phyloP scores from a whole-genome alignment of 768 basidiomycete species.

The Xerocomus potaroensis region DNA sequence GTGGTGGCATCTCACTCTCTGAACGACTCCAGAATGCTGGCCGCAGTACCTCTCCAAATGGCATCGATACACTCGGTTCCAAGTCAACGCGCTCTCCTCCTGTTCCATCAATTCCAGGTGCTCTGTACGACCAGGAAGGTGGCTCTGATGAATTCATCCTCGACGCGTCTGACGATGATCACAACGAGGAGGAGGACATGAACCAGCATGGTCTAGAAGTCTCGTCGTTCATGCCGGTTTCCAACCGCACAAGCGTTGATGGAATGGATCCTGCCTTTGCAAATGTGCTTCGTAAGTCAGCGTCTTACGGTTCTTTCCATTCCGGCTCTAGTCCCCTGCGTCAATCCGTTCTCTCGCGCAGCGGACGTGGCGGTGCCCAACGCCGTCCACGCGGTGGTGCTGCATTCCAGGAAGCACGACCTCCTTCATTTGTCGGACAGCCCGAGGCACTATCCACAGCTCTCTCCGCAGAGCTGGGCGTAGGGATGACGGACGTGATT shows the following conservation, averaged over 20 bases:
- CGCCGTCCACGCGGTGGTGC: conserved; percentile 62
- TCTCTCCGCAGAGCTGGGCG: conserved; percentile 60
- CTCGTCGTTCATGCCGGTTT: conserved; percentile 38
- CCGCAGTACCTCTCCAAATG: conserved; percentile 46
- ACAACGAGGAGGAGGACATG: conserved; percentile 21
- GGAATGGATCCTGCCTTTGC: conserved; percentile 88
- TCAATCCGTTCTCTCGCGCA: conserved; percentile 49
- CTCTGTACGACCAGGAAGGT: conserved; percentile 23
- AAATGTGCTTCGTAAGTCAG: conserved; percentile 62
- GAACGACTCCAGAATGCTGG: conserved; percentile 60
- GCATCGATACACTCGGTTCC: conserved; percentile 18
- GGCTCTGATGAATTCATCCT: conserved; percentile 18
- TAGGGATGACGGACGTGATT: conserved; percentile 41
- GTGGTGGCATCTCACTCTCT: conserved; percentile 52
- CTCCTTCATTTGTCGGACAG: conserved; percentile 64
- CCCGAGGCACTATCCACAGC: conserved; percentile 72
- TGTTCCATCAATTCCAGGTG: conserved; percentile 32
- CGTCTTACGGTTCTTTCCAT: conserved; percentile 37
- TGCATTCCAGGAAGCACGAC: conserved; percentile 65
- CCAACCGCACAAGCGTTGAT: conserved; percentile 70
- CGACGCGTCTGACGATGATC: conserved; percentile 23
- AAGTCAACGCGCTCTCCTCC: conserved; percentile 28
- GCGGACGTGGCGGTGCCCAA: conserved; percentile 44
- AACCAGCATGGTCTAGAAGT: conserved; percentile 26
- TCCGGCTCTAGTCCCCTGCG: conserved; percentile 58